Base-by-base conservation (phyloP, 2,329 filamentous ascomycete genomes). In the Lanzia echinophila region DNA sequence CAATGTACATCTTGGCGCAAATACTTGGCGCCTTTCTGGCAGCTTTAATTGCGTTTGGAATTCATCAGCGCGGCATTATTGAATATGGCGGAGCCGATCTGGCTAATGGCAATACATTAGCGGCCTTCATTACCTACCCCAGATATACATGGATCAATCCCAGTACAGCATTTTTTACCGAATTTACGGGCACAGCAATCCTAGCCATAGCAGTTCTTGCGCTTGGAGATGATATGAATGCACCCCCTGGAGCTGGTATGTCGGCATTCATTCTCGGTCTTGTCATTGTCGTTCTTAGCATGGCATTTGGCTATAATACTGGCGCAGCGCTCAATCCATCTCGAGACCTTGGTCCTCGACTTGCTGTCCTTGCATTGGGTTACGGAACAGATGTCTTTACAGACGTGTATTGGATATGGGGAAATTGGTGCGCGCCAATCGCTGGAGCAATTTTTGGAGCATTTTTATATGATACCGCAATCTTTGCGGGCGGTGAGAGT, bases 11-110 rank as follows among this genome's bases (percentile, higher is more conserved):
- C 8, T 57, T 71, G 2, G 76, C 77, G 5, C 79, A 82, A 58
- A 70, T 80, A 52, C 62, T 81, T 0, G 78, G 73, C 2, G 77
- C 76, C 0, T 74, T 82, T 44, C 63, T 72, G 31, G 78, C 78
- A 1, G 68, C 66, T n/a, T 65, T 77, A 38, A 67, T 75, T 24
- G 72, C 77, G 1, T 75, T 73, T 55, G 71, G 69, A 2, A 53
- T 76, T 20, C 76, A 71, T 61, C 61, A 68, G 17, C 70, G 71
- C 7, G 67, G 68, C 17, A 69, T 70, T 36, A 47, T 68, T n/a
- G 57, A 60, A n/a, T 63, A 52, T 32, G 59, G 59, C 15, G 59
- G 57, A 6, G 36, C 58, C 3, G 52, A 60, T 50, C 48, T 66
- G 1, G 56, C 42, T 3, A 61, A 56, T 2, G 63, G 64, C 1